Conservation (phyloP, 495 filamentous ascomycete species). For the Neurospora africana region DNA sequence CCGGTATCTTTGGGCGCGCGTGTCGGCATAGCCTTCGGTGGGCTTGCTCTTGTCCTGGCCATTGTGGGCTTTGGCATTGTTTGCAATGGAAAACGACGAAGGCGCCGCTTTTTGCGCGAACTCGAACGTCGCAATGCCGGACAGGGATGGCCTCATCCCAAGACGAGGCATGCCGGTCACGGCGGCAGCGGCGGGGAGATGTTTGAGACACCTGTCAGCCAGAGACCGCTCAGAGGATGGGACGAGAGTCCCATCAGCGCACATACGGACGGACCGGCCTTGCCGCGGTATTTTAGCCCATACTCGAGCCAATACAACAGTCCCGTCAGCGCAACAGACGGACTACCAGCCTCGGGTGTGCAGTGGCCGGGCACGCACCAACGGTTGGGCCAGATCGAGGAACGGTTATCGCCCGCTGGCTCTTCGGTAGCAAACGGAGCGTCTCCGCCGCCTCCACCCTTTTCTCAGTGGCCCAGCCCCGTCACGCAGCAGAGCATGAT, state of each 20-base stretch:
- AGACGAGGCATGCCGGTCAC: slow-evolving; percentile 15
- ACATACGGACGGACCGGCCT: slow-evolving; percentile 20
- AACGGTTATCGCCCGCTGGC: neutral
- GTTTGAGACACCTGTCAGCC: slow-evolving; percentile 39
- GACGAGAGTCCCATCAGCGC: slow-evolving; percentile 35
- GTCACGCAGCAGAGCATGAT: slow-evolving; percentile 17
- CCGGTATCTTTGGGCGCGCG: slow-evolving; percentile 39
- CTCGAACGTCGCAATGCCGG: slow-evolving; percentile 21
- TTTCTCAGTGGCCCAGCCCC: slow-evolving; percentile 21
- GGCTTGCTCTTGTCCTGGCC: slow-evolving; percentile 31
- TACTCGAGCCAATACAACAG: slow-evolving; percentile 38
- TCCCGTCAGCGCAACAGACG: slow-evolving; percentile 31
- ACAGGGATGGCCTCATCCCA: slow-evolving; percentile 29
- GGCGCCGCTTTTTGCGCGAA: slow-evolving; percentile 31
- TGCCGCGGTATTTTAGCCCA: slow-evolving; percentile 39
- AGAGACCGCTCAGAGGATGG: slow-evolving; percentile 36
- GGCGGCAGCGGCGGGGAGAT: slow-evolving; percentile 22
- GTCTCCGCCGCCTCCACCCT: slow-evolving; percentile 18
- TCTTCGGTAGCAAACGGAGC: neutral
- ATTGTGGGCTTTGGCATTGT: slow-evolving; percentile 35
- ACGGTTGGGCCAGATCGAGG: slow-evolving; percentile 14
- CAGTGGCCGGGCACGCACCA: slow-evolving; percentile 18
- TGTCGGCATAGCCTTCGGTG: slow-evolving; percentile 42
- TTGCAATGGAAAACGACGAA: slow-evolving; percentile 37
- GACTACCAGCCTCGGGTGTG: slow-evolving; percentile 10